phyloP scores from a whole-genome alignment of 1,284 basidiomycete species.

The Ceratobasidium sp. region DNA sequence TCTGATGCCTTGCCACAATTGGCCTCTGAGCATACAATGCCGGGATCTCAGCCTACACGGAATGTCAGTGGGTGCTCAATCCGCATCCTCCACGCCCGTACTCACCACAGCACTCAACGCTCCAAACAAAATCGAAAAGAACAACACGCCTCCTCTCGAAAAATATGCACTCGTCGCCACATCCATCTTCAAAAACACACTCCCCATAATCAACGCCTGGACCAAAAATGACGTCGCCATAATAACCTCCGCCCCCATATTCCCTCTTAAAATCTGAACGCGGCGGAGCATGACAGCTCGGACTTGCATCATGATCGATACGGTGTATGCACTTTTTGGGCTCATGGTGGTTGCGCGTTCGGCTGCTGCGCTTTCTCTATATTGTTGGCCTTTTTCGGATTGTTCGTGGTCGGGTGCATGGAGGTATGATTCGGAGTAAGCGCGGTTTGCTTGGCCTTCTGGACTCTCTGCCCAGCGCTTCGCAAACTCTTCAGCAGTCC shows the following conservation, averaged over 20 bases:
- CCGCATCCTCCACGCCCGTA: background rate
- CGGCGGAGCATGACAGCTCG: slow-evolving; percentile 70
- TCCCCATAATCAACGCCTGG: background rate
- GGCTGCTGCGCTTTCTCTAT: slow-evolving; percentile 61
- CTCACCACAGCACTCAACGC: slow-evolving; percentile 50
- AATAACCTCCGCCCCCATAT: slow-evolving; percentile 56
- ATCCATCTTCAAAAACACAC: background rate
- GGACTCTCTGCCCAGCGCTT: slow-evolving; percentile 60
- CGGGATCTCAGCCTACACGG: background rate
- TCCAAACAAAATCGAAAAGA: slow-evolving; percentile 58
- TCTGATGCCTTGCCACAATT: slow-evolving; percentile 70
- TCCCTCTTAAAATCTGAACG: slow-evolving; percentile 72
- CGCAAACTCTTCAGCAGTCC: slow-evolving; percentile 70
- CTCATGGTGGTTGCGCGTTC: slow-evolving; percentile 59
- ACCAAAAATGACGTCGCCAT: background rate
- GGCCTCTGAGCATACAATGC: background rate
- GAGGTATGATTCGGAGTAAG: slow-evolving; percentile 62
- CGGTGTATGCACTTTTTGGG: slow-evolving; percentile 61
- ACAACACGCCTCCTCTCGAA: slow-evolving; percentile 75
- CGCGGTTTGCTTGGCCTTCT: slow-evolving; percentile 57
- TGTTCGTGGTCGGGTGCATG: slow-evolving; percentile 61
- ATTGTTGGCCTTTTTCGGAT: slow-evolving; percentile 50
- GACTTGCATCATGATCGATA: slow-evolving; percentile 65
- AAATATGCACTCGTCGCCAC: slow-evolving; percentile 60
- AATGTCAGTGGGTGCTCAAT: background rate